Base-by-base conservation (phyloP, 306 rosid species). In the Cucumis cinereus region DNA sequence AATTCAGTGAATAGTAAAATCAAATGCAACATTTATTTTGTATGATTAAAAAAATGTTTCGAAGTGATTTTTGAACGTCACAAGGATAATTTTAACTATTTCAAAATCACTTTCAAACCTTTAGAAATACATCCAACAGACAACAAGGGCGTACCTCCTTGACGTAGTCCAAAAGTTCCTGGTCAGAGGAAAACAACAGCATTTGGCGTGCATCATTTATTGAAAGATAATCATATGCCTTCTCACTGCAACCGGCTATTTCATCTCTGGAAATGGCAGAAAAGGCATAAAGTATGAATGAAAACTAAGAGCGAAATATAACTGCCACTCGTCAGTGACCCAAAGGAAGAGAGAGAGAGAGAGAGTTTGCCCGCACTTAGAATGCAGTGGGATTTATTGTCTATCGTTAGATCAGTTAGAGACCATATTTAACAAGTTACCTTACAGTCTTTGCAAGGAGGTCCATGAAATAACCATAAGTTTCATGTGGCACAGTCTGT, bases 191-290 rank as follows among this genome's bases (percentile, higher is more conserved):
- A 85, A 61, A 94, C 69, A 94, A 72, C 87, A 94, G 81, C 77
- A 89, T 90, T 85, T 86, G 89, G 58, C 68, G 85, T 17, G 98
- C 97, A 89, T 94, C 90, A 19, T 83, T 89, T 63, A 89, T 54
- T 17, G 96, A 90, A 52, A 94, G 96, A 82, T 58, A 86, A 78
- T 94, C 98, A 83, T 91, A 94, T 36, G 98, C 98, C 84, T 90
- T 91, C 90, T 94, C 97, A 24, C 97, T 89, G 89, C 98, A 94
- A 77, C 97, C 97, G 24, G 97, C 94, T 87, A 91, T 91, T 85
- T 94, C 98, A 71, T 94, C 98, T 78, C 98, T 94, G 86, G 17
- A 81, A 74, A 70, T 54, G 69, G 76, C 75, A 77, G 68, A 82
- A 76, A 7, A 83, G 62, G 73, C 33, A 19, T 9, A 10, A 35